Evolutionary conservation across 2,329 filamentous ascomycete species (phyloP).

Genomic region (Alternaria atra): DNA sequence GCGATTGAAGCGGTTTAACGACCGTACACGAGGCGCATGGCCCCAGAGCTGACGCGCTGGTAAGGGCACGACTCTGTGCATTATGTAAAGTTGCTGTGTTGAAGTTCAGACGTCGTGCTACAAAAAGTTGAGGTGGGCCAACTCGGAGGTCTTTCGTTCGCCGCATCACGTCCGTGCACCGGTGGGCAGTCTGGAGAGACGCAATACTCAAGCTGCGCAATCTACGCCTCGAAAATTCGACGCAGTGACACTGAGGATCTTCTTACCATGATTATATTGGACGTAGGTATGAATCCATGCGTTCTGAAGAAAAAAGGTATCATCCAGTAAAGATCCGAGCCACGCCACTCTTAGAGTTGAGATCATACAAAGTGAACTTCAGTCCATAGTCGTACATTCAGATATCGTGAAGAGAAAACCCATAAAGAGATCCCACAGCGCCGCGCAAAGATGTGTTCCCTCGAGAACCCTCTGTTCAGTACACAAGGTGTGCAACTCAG

Average conservation of each 20-base stretch:
- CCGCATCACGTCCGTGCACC: slow-evolving; percentile 22
- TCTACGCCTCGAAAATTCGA: not conserved
- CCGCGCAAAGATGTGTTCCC: slow-evolving; percentile 6
- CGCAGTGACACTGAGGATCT: too few relatives aligned
- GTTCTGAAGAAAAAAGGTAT: slow-evolving; percentile 21
- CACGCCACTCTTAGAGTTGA: slow-evolving; percentile 35
- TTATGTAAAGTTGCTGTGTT: slow-evolving; percentile 21
- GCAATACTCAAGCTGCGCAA: not conserved
- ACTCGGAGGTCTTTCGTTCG: slow-evolving; percentile 27
- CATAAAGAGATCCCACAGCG: slow-evolving; percentile 15
- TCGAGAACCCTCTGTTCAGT: not conserved
- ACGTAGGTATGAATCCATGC: not conserved
- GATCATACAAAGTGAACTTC: slow-evolving; percentile 38
- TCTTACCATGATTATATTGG: not conserved
- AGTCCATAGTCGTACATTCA: slow-evolving; percentile 34
- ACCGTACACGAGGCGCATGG: slow-evolving; percentile 58
- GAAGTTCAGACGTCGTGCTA: not conserved
- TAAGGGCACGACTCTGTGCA: slow-evolving; percentile 39
- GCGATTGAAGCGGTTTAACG: slow-evolving; percentile 46
- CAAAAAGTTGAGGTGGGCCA: slow-evolving; percentile 21
- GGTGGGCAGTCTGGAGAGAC: slow-evolving; percentile 1
- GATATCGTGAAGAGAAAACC: slow-evolving; percentile 6
- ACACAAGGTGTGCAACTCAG: not conserved
- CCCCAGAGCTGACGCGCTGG: slow-evolving; percentile 56
- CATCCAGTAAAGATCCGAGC: slow-evolving; percentile 20